A percentile compares a stretch with the other conserved stretches of the same genome.
phyloP scores from a whole-genome alignment of 495 filamentous ascomycete genomes.

The Hypoxylon lenormandii region DNA sequence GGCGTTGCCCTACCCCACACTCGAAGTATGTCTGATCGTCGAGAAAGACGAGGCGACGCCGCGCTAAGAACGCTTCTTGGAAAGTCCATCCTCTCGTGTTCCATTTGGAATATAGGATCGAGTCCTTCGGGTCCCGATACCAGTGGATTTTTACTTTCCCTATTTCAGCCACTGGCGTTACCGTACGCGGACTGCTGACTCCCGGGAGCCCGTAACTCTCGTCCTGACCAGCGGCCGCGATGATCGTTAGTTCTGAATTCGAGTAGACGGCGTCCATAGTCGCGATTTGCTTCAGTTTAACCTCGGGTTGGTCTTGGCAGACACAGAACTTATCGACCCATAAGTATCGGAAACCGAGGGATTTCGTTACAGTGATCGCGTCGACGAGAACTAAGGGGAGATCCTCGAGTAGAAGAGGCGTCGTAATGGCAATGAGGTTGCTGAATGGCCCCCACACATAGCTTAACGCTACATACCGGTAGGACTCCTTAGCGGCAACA shows the following conservation, averaged over 20 bases:
- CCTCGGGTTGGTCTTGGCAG: conserved; percentile 17
- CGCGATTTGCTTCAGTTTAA: conserved; percentile 41
- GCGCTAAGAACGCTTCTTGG: conserved; percentile 55
- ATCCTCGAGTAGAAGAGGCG: no score
- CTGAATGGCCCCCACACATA: no score
- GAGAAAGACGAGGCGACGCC: conserved; percentile 51
- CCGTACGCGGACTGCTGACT: conserved; percentile 20
- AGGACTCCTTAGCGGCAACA: no score
- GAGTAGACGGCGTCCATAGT: conserved; percentile 47
- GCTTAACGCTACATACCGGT: no score
- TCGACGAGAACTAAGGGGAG: not conserved
- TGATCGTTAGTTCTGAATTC: conserved; percentile 43
- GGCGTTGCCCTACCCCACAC: conserved; percentile 27
- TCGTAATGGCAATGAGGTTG: no score
- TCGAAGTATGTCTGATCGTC: conserved; percentile 55
- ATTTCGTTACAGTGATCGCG: conserved; percentile 14
- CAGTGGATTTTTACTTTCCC: not conserved
- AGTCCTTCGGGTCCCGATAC: not conserved
- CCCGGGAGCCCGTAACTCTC: conserved; percentile 48
- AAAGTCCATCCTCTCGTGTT: conserved; percentile 57
- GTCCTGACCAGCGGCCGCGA: conserved; percentile 45
- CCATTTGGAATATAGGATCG: conserved; percentile 43
- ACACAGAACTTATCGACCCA: conserved; percentile 53
- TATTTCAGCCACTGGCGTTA: not conserved
- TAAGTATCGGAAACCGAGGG: conserved; percentile 45